phyloP scores from a whole-genome alignment of 306 rosid species.

The barrel medic (Medicago truncatula) region MtrunA17r5.0-ANR NC_053045.1:10631001-10631500 shows the following conservation, averaged over 20 bases:
- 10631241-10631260: background rate
- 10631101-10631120: no score
- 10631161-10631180: no score
- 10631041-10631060: no score
- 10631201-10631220: background rate
- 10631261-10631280: background rate
- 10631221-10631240: no score
- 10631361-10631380: constrained; percentile 47
- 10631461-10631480: constrained; percentile 57
- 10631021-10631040: background rate
- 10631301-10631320: constrained; percentile 54
- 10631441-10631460: constrained; percentile 48
- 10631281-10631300: constrained; percentile 43
- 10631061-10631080: no score
- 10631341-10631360: constrained; percentile 47
- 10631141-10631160: no score
- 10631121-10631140: no score
- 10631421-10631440: constrained; percentile 43
- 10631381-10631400: constrained; percentile 59
- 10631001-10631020: background rate
- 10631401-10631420: constrained; percentile 33
- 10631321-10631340: constrained; percentile 61
- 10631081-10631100: no score
- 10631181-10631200: background rate
- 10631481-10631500: constrained; percentile 46